These are phyloP conservation scores for Starmerella roubikii DNA, from an alignment of 805 yeast species.

Conservation along the genomic window DNA sequence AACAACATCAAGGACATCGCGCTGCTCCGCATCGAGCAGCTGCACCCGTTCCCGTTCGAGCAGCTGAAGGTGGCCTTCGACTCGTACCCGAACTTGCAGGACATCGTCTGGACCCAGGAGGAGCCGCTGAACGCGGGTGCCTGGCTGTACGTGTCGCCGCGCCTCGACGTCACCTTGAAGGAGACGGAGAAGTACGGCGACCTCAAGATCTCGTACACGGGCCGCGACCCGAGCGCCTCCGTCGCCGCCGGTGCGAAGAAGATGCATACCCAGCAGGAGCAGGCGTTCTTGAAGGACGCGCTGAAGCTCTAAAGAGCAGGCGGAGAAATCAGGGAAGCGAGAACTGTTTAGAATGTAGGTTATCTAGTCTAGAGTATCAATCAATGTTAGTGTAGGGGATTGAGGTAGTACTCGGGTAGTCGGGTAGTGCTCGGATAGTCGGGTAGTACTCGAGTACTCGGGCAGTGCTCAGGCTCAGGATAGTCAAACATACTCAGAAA, in stretches of 20 bases:
- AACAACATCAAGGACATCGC: constrained; percentile 74
- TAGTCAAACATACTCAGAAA: no score
- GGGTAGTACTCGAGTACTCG: no score
- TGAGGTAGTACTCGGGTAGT: no score
- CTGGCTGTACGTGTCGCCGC: constrained; percentile 68
- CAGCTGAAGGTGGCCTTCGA: constrained; percentile 76
- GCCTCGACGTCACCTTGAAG: constrained; percentile 60
- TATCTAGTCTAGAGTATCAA: no score
- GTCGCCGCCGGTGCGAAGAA: constrained; percentile 96
- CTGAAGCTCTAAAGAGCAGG: constrained; percentile 26
- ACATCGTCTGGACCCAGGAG: constrained; percentile 94
- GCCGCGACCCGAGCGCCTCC: constrained; percentile 95
- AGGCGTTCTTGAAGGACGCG: constrained; percentile 67
- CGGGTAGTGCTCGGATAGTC: no score
- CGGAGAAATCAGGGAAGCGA: no score
- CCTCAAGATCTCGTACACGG: constrained; percentile 64
- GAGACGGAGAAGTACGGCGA: constrained; percentile 60
- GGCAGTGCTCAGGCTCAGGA: no score
- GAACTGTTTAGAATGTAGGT: no score
- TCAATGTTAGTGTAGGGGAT: no score
- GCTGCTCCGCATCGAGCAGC: constrained; percentile 76
- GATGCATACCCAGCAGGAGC: constrained; percentile 80
- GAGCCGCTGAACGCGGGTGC: constrained; percentile 97
- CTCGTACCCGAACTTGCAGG: constrained; percentile 69
- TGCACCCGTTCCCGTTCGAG: constrained; percentile 98